phyloP scores from a whole-genome alignment of 257 asterid genomes.

The Haberlea rhodopensis region DNA sequence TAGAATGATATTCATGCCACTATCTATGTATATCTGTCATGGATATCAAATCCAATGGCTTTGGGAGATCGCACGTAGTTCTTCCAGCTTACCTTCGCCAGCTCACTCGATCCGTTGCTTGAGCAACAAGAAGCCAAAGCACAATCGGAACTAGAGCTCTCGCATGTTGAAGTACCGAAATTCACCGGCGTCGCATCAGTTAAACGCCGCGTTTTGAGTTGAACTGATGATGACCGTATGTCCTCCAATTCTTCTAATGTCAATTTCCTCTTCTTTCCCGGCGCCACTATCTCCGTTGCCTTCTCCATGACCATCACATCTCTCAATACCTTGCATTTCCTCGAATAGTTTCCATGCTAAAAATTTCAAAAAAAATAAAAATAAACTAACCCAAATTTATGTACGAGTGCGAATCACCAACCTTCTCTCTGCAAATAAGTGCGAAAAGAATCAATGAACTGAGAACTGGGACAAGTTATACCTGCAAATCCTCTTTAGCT shows the following conservation, averaged over 20 bases:
- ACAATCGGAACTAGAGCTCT: constrained; percentile 30
- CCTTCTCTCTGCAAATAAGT: constrained; percentile 14
- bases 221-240: constrained; percentile 26
- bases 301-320: constrained; percentile 29
- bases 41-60: constrained; percentile 16
- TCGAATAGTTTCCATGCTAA: constrained; percentile 25
- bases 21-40: constrained; percentile 17
- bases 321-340: constrained; percentile 30
- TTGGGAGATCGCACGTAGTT: neutral
- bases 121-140: constrained; percentile 42
- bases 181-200: constrained; percentile 24
- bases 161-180: constrained; percentile 33
- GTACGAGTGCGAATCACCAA: neutral
- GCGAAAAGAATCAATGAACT: neutral
- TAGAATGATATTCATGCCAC: constrained; percentile 26
- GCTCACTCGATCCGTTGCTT: constrained; percentile 41
- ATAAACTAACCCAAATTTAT: too few relatives aligned
- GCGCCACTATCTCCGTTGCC: constrained; percentile 25
- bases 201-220: constrained; percentile 42
- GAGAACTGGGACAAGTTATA: neutral
- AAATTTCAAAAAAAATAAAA: constrained; percentile 4
- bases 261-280: constrained; percentile 47
- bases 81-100: constrained; percentile 21
- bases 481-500: constrained; percentile 19
- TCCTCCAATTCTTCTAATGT: constrained; percentile 31